A percentile compares a stretch with the other conserved stretches of the same genome.
These are phyloP conservation scores for Alternaria solani DNA, from an alignment of 2,329 filamentous ascomycete genomes.

Conservation along the genomic window DNA sequence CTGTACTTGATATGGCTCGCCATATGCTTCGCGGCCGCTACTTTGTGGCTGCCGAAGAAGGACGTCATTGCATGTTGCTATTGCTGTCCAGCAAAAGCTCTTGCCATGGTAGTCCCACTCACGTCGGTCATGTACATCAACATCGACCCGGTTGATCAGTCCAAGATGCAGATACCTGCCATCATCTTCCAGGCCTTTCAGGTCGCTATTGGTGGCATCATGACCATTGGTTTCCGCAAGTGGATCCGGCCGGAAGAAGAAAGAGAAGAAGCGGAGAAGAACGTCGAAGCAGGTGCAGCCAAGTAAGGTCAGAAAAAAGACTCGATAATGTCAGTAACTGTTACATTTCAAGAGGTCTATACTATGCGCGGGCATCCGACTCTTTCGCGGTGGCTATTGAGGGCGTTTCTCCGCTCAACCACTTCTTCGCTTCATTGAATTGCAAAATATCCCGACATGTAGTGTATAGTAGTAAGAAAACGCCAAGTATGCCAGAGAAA, in stretches of 20 bases:
- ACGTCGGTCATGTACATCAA: constrained; percentile 72
- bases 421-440: neutral
- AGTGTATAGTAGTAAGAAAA: constrained; percentile 16
- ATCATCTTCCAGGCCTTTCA: constrained; percentile 63
- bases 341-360: neutral
- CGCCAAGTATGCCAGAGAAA: constrained; percentile 5
- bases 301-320: constrained; percentile 5
- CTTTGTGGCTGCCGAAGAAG: constrained; percentile 63
- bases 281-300: constrained; percentile 13
- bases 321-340: neutral
- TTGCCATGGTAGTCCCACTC: constrained; percentile 73
- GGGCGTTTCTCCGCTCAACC: neutral
- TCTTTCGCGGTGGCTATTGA: neutral
- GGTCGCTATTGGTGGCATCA: constrained; percentile 52
- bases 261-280: constrained; percentile 41
- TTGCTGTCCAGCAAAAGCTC: constrained; percentile 76
- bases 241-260: constrained; percentile 65
- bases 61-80: constrained; percentile 76
- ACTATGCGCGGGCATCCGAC: neutral
- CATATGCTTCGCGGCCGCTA: constrained; percentile 65
- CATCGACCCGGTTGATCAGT: constrained; percentile 62
- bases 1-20: constrained; percentile 69
- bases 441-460: neutral
- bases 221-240: constrained; percentile 53
- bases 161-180: constrained; percentile 70